Evolutionary conservation across 352 stramenopile genomes (phyloP).

Genomic region (Phytophthora sojae): DNA sequence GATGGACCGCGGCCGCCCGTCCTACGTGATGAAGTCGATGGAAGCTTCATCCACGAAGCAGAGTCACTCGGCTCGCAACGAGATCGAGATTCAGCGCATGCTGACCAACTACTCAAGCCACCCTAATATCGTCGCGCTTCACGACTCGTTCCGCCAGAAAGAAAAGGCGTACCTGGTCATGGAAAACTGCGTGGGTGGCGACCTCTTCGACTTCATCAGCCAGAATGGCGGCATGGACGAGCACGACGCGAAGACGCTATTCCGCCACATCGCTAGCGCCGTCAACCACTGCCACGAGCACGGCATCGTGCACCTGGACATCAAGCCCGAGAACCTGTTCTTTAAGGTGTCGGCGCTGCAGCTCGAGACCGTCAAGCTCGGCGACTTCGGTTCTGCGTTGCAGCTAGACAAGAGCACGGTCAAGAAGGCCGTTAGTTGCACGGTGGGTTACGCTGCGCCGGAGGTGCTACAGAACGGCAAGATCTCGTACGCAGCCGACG

Average conservation of each 20-base stretch:
- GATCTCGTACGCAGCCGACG: constrained; percentile 68
- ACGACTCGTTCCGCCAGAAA: constrained; percentile 71
- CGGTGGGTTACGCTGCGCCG: constrained; percentile 77
- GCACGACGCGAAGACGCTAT: constrained; percentile 51
- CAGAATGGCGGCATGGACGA: constrained; percentile 64
- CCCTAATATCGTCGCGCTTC: constrained; percentile 68
- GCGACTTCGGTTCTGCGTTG: constrained; percentile 76
- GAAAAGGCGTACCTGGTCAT: constrained; percentile 71
- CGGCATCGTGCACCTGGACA: constrained; percentile 74
- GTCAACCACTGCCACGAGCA: constrained; percentile 66
- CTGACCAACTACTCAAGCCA: constrained; percentile 79
- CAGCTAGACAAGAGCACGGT: constrained; percentile 45
- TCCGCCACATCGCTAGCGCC: constrained; percentile 60
- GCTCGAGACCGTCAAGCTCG: constrained; percentile 65
- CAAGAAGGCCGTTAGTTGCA: constrained; percentile 65
- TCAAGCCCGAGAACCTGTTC: constrained; percentile 86
- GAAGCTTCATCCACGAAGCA: constrained; percentile 56
- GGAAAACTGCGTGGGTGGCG: constrained; percentile 68
- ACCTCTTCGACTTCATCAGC: constrained; percentile 70
- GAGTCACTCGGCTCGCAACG: constrained; percentile 55
- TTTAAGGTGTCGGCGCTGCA: constrained; percentile 64
- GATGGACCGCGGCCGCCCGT: constrained; percentile 61
- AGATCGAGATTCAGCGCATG: constrained; percentile 71
- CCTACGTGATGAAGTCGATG: constrained; percentile 77
- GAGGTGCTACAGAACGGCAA: constrained; percentile 66